These are phyloP conservation scores for Colletotrichum noveboracense DNA, from an alignment of 2,329 filamentous ascomycete genomes.

Conservation along the genomic window DNA sequence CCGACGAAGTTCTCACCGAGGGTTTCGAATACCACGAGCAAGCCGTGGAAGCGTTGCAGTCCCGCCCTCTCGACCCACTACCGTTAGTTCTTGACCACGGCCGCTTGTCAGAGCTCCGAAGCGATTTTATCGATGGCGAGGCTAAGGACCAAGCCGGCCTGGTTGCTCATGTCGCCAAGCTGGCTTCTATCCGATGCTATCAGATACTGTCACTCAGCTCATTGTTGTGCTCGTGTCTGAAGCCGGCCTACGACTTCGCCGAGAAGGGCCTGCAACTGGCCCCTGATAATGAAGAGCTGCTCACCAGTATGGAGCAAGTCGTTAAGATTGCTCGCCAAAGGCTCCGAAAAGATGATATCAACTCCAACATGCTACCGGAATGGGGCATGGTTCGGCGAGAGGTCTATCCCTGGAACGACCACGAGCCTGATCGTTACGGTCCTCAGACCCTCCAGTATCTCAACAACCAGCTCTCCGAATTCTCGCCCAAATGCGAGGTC, in stretches of 20 bases:
- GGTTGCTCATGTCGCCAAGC: slow-evolving; percentile 46
- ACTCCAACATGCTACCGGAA: slow-evolving; percentile 67
- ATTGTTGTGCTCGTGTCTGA: slow-evolving; percentile 70
- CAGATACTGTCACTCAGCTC: slow-evolving; percentile 64
- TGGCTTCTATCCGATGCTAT: slow-evolving; percentile 62
- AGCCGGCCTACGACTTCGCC: slow-evolving; percentile 71
- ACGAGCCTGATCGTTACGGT: slow-evolving; percentile 74
- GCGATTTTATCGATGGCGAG: slow-evolving; percentile 37
- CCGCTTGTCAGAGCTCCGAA: slow-evolving; percentile 32
- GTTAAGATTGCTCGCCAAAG: slow-evolving; percentile 55
- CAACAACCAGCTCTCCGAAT: slow-evolving; percentile 70
- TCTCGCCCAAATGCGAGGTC: slow-evolving; percentile 84
- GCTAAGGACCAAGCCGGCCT: slow-evolving; percentile 37
- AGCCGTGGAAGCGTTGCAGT: slow-evolving; percentile 58
- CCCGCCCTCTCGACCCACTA: slow-evolving; percentile 37
- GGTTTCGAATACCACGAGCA: slow-evolving; percentile 82
- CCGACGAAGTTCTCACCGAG: slow-evolving; percentile 81
- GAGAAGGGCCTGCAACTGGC: slow-evolving; percentile 62
- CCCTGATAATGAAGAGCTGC: slow-evolving; percentile 60
- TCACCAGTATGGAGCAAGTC: slow-evolving; percentile 59
- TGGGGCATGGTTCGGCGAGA: slow-evolving; percentile 72
- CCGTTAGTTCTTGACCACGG: slow-evolving; percentile 54
- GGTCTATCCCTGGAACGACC: slow-evolving; percentile 72
- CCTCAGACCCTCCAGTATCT: slow-evolving; percentile 72
- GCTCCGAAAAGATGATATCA: slow-evolving; percentile 50